Conservation (phyloP, 2,329 filamentous ascomycete species). For the Fusarium oxysporum region DNA sequence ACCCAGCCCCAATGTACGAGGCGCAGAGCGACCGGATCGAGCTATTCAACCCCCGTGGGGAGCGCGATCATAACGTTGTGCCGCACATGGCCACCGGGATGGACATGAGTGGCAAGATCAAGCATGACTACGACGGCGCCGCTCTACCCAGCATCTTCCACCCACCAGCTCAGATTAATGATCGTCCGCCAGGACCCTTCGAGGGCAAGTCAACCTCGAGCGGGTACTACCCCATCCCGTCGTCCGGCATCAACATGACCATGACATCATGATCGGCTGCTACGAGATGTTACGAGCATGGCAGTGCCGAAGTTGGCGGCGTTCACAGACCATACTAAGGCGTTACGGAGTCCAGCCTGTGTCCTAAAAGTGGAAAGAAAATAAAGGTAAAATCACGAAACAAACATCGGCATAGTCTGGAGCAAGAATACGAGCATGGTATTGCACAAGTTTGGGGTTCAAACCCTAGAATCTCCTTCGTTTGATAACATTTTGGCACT, state of each 20-base stretch:
- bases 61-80: slow-evolving; percentile 50
- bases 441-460: slow-evolving; percentile 37
- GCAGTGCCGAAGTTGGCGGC: not conserved
- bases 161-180: slow-evolving; percentile 52
- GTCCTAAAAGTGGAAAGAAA: slow-evolving; percentile 4
- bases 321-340: slow-evolving; percentile 17
- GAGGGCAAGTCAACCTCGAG: slow-evolving; percentile 64
- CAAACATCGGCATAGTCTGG: slow-evolving; percentile 1
- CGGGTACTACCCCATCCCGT: slow-evolving; percentile 66
- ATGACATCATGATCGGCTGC: slow-evolving; percentile 45
- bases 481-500: slow-evolving; percentile 24
- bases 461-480: slow-evolving; percentile 28
- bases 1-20: slow-evolving; percentile 63
- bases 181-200: slow-evolving; percentile 59
- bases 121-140: slow-evolving; percentile 60
- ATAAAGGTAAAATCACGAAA: slow-evolving; percentile 2
- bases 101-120: slow-evolving; percentile 57
- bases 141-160: slow-evolving; percentile 62
- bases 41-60: slow-evolving; percentile 58
- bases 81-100: slow-evolving; percentile 48
- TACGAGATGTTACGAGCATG: not conserved
- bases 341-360: slow-evolving; percentile 10
- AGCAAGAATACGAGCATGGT: slow-evolving; percentile 1
- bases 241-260: slow-evolving; percentile 61
- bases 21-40: slow-evolving; percentile 61